Evolutionary conservation across 495 filamentous ascomycete species (phyloP), one percentile per base, ranked within the genome.

Genomic region (Penicillium crystallinum): DNA sequence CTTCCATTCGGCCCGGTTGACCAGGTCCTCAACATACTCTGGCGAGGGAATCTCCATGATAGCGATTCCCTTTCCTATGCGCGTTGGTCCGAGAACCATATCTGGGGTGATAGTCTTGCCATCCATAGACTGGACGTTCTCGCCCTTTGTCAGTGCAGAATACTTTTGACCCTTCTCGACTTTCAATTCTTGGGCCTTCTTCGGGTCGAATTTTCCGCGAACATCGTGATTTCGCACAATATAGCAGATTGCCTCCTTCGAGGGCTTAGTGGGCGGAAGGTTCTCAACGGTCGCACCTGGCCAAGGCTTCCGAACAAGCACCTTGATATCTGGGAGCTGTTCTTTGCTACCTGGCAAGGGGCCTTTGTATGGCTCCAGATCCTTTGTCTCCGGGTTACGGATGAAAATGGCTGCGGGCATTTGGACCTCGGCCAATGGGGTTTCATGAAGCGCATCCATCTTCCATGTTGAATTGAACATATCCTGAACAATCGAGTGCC

Each of bases 401-500:
- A 89, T 63, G 58, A 87, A 93, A 12, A 95, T 71, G 36, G 77
- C 74, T 9, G 88, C 83, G 0, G 87, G 85, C 62, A 85, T 71
- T 38, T 77, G 69, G 31, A 90, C 88, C 14, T 89, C 67, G 3
- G 77, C 71, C 39, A 95, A 71, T 6, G 75, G 80, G 21, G 73
- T 81, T 57, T 88, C 83, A 7, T 78, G 53, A 9, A 96, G 70
- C 1, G 80, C 67, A 56, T 95, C 89, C 51, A 87, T 69, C 10
- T 69, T 77, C 88, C 89, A 93, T 34, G 77, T 63, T 0, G 87
- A 90, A 55, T 87, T 73, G 59, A 95, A 96, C 91, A 97, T 96
- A 57, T 85, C 77, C 2, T 73, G 70, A 12, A 95, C 82, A 22
- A 91, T 70, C 1, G 72, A 66, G 44, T 85, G 76, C 7, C 80